Percentiles rank a stretch among this genome's conserved stretches.
These are phyloP conservation scores for Gamsiella multidivaricata DNA, from an alignment of 192 early-diverging fungal genomes.

Conservation along the genomic window DNA sequence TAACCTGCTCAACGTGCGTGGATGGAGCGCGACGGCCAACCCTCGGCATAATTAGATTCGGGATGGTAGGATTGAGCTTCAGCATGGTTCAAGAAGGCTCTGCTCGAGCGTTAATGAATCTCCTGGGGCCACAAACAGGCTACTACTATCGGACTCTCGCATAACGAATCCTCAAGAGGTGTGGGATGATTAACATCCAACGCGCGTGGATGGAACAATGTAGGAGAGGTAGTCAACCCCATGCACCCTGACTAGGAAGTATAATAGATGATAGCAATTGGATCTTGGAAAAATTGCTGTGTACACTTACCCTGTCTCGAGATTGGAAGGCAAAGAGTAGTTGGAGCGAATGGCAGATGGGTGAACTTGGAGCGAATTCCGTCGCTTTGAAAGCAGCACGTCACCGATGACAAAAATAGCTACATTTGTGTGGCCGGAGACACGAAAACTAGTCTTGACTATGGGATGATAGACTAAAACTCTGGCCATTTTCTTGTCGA, in stretches of 20 bases:
- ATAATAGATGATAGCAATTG: neutral
- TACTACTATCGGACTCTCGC: constrained; percentile 21
- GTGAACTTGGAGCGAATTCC: too few relatives aligned
- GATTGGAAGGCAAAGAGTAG: too few relatives aligned
- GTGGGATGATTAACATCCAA: constrained; percentile 34
- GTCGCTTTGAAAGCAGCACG: too few relatives aligned
- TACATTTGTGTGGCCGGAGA: neutral
- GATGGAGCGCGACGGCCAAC: constrained; percentile 22
- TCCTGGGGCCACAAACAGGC: constrained; percentile 17
- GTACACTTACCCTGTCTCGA: too few relatives aligned
- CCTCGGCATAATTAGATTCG: constrained; percentile 11
- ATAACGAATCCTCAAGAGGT: constrained; percentile 33
- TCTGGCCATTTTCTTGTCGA: neutral
- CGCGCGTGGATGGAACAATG: constrained; percentile 22
- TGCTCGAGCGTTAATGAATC: constrained; percentile 23
- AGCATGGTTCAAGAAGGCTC: constrained; percentile 40
- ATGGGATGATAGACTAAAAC: neutral
- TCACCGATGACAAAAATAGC: too few relatives aligned
- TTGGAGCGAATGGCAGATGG: too few relatives aligned
- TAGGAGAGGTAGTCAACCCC: constrained; percentile 39
- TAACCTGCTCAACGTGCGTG: constrained; percentile 18
- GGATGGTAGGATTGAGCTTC: constrained; percentile 25
- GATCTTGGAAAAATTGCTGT: neutral
- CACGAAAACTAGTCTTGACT: neutral
- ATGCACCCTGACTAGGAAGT: constrained; percentile 29